Conservation (phyloP, 2,329 filamentous ascomycete species). For the Neopestalotiopsis sp. region DNA sequence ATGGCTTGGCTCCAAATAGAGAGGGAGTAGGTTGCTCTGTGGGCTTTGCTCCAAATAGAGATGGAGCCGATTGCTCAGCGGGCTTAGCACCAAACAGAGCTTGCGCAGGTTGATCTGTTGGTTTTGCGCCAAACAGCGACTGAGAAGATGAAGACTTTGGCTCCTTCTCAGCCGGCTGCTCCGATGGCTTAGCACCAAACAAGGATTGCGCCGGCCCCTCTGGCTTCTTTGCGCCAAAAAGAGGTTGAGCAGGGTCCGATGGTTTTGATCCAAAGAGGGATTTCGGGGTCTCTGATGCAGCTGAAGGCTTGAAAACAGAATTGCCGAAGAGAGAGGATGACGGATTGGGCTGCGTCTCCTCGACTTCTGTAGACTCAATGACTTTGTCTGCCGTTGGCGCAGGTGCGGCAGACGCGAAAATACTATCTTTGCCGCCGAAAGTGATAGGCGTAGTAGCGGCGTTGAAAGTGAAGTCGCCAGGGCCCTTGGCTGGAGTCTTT, state of each 20-base stretch:
- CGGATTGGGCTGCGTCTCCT: conserved; percentile 29
- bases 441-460: conserved; percentile 35
- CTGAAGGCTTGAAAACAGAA: background rate
- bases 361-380: conserved; percentile 36
- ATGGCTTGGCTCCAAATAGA: conserved; percentile 3
- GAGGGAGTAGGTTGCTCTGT: conserved; percentile 30
- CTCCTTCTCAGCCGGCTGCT: conserved; percentile 17
- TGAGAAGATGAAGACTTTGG: background rate
- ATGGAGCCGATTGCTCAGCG: conserved; percentile 30
- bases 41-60: conserved; percentile 7
- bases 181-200: conserved; percentile 32
- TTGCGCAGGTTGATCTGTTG: background rate
- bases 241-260: background rate
- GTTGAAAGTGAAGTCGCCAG: conserved; percentile 38
- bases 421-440: conserved; percentile 25
- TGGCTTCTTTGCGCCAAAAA: conserved; percentile 8
- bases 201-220: conserved; percentile 29
- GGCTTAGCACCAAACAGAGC: background rate
- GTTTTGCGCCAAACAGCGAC: background rate
- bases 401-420: conserved; percentile 41
- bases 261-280: background rate
- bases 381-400: conserved; percentile 20
- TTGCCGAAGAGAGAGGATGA: conserved; percentile 7
- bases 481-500: conserved; percentile 34
- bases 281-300: background rate